These are phyloP conservation scores for Trichoderma parareesei DNA, from an alignment of 495 filamentous ascomycete genomes.

Conservation along the genomic window DNA sequence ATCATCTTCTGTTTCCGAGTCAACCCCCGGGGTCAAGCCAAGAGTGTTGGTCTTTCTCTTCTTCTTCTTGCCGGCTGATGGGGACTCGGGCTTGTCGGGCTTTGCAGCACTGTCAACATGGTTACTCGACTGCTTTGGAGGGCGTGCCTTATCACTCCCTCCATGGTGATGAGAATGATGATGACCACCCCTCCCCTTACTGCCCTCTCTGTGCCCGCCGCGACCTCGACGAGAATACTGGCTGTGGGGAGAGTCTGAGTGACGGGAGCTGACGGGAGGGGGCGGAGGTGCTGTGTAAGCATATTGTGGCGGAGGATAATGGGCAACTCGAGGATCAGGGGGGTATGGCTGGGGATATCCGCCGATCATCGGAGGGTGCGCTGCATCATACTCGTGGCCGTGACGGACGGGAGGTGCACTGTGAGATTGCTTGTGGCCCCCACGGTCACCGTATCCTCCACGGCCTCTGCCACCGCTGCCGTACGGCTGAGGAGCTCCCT, in stretches of 20 bases:
- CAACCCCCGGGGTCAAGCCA: constrained; percentile 68
- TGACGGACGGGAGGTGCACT: constrained; percentile 49
- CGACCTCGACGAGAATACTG: constrained; percentile 7
- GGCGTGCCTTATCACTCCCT: neutral
- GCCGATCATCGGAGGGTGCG: constrained; percentile 37
- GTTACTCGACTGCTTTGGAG: constrained; percentile 19
- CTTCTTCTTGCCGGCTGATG: constrained; percentile 59
- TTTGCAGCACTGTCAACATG: constrained; percentile 29
- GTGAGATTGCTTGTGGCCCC: constrained; percentile 37
- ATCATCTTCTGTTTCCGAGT: constrained; percentile 61
- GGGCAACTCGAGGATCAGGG: constrained; percentile 19
- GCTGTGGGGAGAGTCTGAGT: neutral
- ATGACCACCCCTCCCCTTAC: neutral
- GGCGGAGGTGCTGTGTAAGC: constrained; percentile 13
- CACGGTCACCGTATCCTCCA: constrained; percentile 42
- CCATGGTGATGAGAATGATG: constrained; percentile 2
- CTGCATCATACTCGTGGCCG: neutral
- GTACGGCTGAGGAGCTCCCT: constrained; percentile 27
- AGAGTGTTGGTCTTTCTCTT: constrained; percentile 71
- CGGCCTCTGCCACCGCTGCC: constrained; percentile 48
- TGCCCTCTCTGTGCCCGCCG: constrained; percentile 7
- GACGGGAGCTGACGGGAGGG: neutral
- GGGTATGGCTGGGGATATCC: constrained; percentile 26
- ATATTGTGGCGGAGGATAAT: constrained; percentile 14
- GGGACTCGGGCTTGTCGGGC: constrained; percentile 18